These are phyloP conservation scores for Hymenotorrendiella dingleyae DNA, from an alignment of 2,329 filamentous ascomycete species.

Conservation along the genomic window DNA sequence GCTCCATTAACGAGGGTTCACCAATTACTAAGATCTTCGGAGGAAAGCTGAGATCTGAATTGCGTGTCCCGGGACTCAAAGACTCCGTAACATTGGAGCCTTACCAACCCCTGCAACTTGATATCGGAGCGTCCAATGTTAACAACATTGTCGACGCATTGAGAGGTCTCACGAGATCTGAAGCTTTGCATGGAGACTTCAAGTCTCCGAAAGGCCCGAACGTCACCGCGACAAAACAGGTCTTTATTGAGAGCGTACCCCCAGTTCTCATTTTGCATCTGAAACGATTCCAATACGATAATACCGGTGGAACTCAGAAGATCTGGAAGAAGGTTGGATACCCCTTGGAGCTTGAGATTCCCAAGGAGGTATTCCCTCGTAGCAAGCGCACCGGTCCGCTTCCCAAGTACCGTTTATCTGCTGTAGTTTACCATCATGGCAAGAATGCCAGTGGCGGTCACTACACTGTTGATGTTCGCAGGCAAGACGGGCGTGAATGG, in stretches of 20 bases:
- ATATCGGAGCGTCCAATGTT: slow-evolving; percentile 82
- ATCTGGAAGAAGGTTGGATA: slow-evolving; percentile 99
- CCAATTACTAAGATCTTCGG: slow-evolving; percentile 94
- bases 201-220: slow-evolving; percentile 71
- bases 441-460: slow-evolving; percentile 95
- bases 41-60: slow-evolving; percentile 82
- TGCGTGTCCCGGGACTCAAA: slow-evolving; percentile 80
- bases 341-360: slow-evolving; percentile 88
- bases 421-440: slow-evolving; percentile 94
- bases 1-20: slow-evolving; percentile 65
- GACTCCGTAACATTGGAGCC: slow-evolving; percentile 88
- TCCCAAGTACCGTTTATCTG: slow-evolving; percentile 79
- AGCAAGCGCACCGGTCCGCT: slow-evolving; percentile 63
- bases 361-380: slow-evolving; percentile 78
- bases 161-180: slow-evolving; percentile 74
- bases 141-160: slow-evolving; percentile 90
- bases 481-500: slow-evolving; percentile 94
- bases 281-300: slow-evolving; percentile 96
- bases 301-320: slow-evolving; percentile 82
- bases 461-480: slow-evolving; percentile 94
- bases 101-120: slow-evolving; percentile 89
- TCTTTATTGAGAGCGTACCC: slow-evolving; percentile 87
- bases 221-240: slow-evolving; percentile 81
- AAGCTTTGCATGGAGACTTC: slow-evolving; percentile 81
- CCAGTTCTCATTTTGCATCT: slow-evolving; percentile 90